These are phyloP conservation scores for Lipomyces yamanashiensis DNA, from an alignment of 805 yeast species.

Conservation along the genomic window DNA sequence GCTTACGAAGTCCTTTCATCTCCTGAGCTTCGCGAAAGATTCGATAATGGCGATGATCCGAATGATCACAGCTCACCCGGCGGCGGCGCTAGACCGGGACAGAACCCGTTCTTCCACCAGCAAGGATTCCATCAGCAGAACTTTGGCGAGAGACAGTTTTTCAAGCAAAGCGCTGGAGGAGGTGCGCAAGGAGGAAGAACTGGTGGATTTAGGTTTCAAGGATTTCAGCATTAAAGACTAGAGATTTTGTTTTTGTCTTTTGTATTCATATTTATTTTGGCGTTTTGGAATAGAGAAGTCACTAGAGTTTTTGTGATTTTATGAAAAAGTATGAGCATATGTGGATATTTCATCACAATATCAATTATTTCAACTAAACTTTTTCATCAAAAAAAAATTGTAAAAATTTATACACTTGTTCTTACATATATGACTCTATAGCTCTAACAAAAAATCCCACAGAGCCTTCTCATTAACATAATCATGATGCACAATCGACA, in stretches of 20 bases:
- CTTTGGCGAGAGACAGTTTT: conserved; percentile 12
- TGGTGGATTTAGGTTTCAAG: conserved; percentile 14
- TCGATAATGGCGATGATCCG: conserved; percentile 67
- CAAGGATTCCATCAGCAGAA: neutral
- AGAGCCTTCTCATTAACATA: conserved; percentile 71
- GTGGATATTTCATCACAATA: neutral
- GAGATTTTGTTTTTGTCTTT: neutral
- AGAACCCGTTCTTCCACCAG: conserved; percentile 21
- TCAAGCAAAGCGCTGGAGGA: conserved; percentile 5
- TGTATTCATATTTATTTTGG: neutral
- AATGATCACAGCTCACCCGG: conserved; percentile 40
- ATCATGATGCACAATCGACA: conserved; percentile 88
- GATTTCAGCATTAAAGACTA: neutral
- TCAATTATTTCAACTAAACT: neutral
- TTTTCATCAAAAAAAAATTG: neutral
- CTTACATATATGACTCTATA: conserved; percentile 1
- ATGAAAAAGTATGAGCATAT: neutral
- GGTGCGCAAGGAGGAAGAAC: conserved; percentile 10
- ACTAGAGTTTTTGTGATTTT: neutral
- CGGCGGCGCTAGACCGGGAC: conserved; percentile 11
- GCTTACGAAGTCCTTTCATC: conserved; percentile 87
- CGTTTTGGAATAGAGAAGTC: neutral
- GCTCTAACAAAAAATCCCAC: conserved; percentile 63
- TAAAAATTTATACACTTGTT: neutral
- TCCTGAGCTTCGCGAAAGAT: conserved; percentile 63